Conservation (phyloP, 2,329 filamentous ascomycete genomes). For the Albifimbria verrucaria region DNA sequence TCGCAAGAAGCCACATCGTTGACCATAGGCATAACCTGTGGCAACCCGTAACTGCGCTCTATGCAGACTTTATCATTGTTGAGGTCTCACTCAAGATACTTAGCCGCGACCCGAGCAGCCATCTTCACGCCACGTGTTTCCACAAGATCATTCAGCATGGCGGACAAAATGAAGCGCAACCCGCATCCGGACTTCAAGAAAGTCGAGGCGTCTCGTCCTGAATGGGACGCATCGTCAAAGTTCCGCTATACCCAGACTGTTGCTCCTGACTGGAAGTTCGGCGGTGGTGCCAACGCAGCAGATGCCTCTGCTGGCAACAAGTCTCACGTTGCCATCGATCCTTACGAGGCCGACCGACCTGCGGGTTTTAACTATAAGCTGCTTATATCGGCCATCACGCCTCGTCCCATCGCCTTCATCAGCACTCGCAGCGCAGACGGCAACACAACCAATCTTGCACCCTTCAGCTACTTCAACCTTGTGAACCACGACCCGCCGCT, state of each 20-base stretch:
- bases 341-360: constrained; percentile 67
- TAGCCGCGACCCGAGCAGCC: not conserved
- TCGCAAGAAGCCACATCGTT: constrained; percentile 30
- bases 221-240: constrained; percentile 47
- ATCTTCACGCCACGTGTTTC: not conserved
- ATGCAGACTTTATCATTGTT: not conserved
- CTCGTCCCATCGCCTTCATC: constrained; percentile 72
- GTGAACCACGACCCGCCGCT: constrained; percentile 84
- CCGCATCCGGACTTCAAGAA: constrained; percentile 66
- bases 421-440: constrained; percentile 59
- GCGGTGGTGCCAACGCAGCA: constrained; percentile 60
- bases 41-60: not conserved
- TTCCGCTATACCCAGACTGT: constrained; percentile 61
- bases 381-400: constrained; percentile 77
- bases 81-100: not conserved
- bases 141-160: constrained; percentile 16
- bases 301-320: constrained; percentile 15
- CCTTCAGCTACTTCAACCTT: constrained; percentile 83
- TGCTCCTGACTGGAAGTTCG: constrained; percentile 63
- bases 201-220: constrained; percentile 63
- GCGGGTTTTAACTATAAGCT: constrained; percentile 83
- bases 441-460: constrained; percentile 67
- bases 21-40: not conserved
- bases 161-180: constrained; percentile 48
- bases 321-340: constrained; percentile 77